phyloP scores from a whole-genome alignment of 108 stramenopile genomes.

The Nitzschia sp. region DNA sequence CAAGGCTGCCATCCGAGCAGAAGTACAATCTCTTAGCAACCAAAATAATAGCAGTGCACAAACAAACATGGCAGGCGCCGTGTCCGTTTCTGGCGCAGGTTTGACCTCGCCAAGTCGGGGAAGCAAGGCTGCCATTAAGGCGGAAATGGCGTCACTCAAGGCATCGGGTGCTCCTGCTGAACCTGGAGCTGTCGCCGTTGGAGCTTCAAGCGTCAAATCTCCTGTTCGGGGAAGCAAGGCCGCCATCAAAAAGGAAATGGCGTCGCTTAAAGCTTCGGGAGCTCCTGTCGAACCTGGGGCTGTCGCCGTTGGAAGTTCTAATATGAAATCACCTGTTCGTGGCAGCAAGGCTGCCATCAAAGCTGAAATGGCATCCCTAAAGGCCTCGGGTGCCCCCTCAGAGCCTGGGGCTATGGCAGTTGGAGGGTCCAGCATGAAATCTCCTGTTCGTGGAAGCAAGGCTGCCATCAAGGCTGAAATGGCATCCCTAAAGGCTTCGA shows the following conservation, averaged over 20 bases:
- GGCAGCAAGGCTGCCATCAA: slow-evolving; percentile 11
- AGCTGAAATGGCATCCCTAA: slow-evolving; percentile 2
- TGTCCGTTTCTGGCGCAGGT: slow-evolving; percentile 1
- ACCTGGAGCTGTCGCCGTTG: slow-evolving; percentile 10
- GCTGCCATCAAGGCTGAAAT: slow-evolving; percentile 17
- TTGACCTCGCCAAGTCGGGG: neutral
- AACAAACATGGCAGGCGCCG: slow-evolving; percentile 1
- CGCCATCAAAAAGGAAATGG: slow-evolving; percentile 12
- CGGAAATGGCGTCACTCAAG: slow-evolving; percentile 1
- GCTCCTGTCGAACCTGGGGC: neutral
- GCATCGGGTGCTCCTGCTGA: neutral
- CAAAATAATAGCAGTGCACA: neutral
- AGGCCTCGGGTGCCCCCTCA: neutral
- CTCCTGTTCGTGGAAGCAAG: neutral
- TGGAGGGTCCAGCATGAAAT: neutral
- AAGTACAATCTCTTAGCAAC: neutral
- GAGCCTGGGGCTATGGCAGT: slow-evolving; percentile 9
- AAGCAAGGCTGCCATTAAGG: slow-evolving; percentile 11
- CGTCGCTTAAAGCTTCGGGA: neutral
- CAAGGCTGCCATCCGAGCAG: slow-evolving; percentile 11
- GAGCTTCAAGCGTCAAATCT: no score
- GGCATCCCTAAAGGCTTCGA: neutral
- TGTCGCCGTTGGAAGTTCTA: neutral
- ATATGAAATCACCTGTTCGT: neutral
- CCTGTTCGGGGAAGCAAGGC: slow-evolving; percentile 1